Evolutionary conservation across 192 early-diverging fungal genomes (phyloP).

Genomic region (Podila horticola): DNA sequence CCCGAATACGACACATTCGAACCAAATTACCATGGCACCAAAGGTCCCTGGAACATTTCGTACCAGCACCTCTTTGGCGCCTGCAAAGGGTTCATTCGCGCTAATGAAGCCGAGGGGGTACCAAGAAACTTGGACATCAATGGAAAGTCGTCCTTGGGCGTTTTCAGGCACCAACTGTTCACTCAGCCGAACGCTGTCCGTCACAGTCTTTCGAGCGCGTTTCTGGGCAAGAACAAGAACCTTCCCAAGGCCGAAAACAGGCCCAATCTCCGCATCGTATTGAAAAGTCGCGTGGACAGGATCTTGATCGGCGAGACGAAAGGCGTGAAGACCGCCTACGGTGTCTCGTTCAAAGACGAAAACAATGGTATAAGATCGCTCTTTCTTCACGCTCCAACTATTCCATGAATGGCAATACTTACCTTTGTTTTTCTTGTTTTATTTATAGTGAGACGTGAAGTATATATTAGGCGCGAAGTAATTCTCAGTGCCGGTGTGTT

Average conservation of each 20-base stretch:
- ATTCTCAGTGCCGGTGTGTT: conserved; percentile 3
- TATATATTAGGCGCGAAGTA: background rate
- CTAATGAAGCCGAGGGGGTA: conserved; percentile 7
- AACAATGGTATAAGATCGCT: conserved; percentile 7
- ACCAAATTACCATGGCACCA: conserved; percentile 17
- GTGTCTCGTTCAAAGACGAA: conserved; percentile 20
- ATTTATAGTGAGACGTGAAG: background rate
- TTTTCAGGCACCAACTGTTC: conserved; percentile 8
- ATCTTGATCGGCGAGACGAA: conserved; percentile 6
- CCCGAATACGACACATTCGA: conserved; percentile 25
- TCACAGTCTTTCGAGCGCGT: conserved; percentile 10
- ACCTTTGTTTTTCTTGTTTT: no score
- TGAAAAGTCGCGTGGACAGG: background rate
- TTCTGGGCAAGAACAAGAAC: conserved; percentile 13
- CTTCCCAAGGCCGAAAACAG: conserved; percentile 11
- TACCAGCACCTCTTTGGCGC: conserved; percentile 5
- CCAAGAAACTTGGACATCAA: background rate
- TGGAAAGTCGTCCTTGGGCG: conserved; percentile 12
- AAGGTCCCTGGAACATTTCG: conserved; percentile 21
- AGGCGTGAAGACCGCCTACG: conserved; percentile 14
- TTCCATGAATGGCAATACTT: no score
- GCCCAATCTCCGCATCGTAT: conserved; percentile 14
- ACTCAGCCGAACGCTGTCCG: conserved; percentile 11
- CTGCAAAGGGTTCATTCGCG: conserved; percentile 21
- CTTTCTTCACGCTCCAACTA: no score